phyloP scores from a whole-genome alignment of 176 grass and related monocot genomes.

The Puccinellia tenuiflora region DNA sequence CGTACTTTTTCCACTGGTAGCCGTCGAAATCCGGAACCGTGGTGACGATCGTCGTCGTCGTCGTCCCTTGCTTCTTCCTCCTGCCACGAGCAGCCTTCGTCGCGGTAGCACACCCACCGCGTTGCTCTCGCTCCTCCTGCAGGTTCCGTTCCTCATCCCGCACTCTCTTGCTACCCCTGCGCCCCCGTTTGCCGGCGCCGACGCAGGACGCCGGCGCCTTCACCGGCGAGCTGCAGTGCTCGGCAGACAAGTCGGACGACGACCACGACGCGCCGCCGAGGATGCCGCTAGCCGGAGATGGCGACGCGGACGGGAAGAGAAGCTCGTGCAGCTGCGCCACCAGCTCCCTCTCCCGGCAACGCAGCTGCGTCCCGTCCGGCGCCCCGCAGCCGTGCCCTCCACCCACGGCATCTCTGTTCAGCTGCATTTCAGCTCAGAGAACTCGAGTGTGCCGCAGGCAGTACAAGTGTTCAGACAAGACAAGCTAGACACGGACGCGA shows the following conservation, averaged over 20 bases:
- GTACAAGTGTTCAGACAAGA: no score
- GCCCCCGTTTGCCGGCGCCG: not conserved
- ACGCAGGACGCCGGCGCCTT: not conserved
- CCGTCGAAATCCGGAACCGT: slow-evolving; percentile 41
- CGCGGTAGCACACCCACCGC: not conserved
- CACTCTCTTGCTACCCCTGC: not conserved
- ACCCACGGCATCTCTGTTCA: not conserved
- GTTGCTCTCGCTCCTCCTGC: not conserved
- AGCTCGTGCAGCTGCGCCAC: slow-evolving; percentile 29
- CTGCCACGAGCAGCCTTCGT: not conserved
- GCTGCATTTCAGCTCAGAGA: not conserved
- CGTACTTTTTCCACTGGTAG: slow-evolving; percentile 45
- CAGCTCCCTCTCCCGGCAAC: slow-evolving; percentile 12
- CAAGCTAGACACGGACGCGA: not conserved
- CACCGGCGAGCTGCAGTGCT: not conserved
- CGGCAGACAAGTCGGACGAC: not conserved
- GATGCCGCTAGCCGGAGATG: not conserved
- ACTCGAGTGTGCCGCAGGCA: no score
- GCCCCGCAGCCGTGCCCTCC: not conserved
- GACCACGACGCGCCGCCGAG: not conserved
- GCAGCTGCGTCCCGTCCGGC: not conserved
- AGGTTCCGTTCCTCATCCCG: not conserved
- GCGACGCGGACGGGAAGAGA: not conserved
- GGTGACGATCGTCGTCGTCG: not conserved
- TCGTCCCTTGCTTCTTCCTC: not conserved